Conservation (phyloP, 2,329 filamentous ascomycete genomes). For the Calonectria henricotiae region DNA sequence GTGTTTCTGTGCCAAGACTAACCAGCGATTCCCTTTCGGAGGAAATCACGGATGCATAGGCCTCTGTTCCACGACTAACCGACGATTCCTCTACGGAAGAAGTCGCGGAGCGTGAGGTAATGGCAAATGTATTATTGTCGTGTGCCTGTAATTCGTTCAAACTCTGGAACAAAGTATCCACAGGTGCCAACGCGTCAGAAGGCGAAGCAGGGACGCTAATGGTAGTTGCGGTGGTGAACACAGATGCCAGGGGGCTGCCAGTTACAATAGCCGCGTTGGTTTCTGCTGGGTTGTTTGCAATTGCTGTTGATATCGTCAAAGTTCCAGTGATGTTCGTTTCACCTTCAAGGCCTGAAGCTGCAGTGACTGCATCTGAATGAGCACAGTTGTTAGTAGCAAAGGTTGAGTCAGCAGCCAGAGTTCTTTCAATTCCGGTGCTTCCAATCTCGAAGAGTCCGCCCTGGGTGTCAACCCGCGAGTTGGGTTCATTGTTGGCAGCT, state of each 20-base stretch:
- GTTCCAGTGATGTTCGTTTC: neutral
- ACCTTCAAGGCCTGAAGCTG: neutral
- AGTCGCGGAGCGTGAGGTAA: neutral
- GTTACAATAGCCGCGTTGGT: neutral
- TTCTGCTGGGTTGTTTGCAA: neutral
- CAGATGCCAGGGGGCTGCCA: neutral
- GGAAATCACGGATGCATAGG: slow-evolving; percentile 1
- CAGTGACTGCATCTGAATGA: neutral
- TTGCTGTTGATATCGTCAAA: neutral
- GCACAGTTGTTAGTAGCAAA: neutral
- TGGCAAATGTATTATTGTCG: neutral
- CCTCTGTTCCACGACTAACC: slow-evolving; percentile 18
- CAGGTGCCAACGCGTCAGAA: neutral
- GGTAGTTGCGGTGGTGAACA: too few relatives aligned
- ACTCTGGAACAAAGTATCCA: neutral
- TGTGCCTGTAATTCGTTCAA: neutral
- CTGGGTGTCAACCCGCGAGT: too few relatives aligned
- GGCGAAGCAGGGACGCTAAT: neutral
- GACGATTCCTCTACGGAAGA: slow-evolving; percentile 2
- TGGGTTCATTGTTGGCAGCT: neutral
- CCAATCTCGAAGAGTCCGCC: neutral
- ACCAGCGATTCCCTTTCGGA: slow-evolving; percentile 6
- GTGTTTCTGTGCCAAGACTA: slow-evolving; percentile 15
- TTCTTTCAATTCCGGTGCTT: neutral
- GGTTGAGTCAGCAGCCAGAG: neutral